Evolutionary conservation across 2,329 filamentous ascomycete genomes (phyloP), one percentile per base, ranked within the genome.

Genomic region (Verticillium tricorpus): DNA sequence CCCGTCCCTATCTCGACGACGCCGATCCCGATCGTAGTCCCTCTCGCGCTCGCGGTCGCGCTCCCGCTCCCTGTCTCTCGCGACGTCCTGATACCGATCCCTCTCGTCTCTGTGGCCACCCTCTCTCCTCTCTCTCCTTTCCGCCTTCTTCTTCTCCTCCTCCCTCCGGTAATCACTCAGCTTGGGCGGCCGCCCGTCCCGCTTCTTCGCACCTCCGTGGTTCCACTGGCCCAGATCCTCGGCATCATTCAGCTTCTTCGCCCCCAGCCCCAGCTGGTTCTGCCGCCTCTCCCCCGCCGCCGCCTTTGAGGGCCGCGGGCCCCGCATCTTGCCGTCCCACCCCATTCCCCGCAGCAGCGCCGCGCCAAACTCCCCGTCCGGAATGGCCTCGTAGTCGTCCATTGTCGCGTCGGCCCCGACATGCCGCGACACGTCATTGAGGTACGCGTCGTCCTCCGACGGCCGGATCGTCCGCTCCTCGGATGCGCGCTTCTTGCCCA

Each of bases 301-400:
- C 65, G 86, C 88, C 39, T 87, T 81, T 67, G 90, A 90, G 6
- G 77, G 73, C 56, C 76, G 81, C 3, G 79, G 74, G 2, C 81
- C 82, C 56, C 80, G 77, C 64, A 82, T 79, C 60, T 87, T 84
- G 74, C 77, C 89, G 80, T 97, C 93, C 93, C 94, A 97, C 9
- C 95, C 95, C 91, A 98, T 97, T 11, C 93, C 93, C 35, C 93
- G 87, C 39, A 99, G 82, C 66, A 98, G 82, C 0, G 93, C 93
- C 19, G 93, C 90, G 8, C 95, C 95, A 67, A 98, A 99, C 69
- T 97, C 93, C 68, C 97, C 94, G 17, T 98, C 92, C 0, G 95
- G 94, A 64, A 97, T 89, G 14, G 89, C 88, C 62, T 90, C 89
- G 76, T 98, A 98, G 69, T 95, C 92, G 37, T 91, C 90, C 19